phyloP scores from a whole-genome alignment of 2,329 filamentous ascomycete genomes.

The Aspergillus tamarii region DNA sequence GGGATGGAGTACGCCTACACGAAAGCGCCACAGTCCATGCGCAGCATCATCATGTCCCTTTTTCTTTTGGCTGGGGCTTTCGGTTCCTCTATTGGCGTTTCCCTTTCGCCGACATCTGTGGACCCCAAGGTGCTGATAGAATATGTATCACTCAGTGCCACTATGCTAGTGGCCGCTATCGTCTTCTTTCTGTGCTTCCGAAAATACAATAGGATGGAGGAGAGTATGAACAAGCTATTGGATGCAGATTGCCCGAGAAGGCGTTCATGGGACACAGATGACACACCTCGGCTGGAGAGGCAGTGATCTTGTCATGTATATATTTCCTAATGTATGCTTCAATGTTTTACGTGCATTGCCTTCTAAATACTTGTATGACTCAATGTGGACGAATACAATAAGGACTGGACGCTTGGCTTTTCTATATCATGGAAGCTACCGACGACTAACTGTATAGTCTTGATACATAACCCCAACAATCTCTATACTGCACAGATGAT shows the following conservation, averaged over 20 bases:
- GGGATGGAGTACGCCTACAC: constrained; percentile 14
- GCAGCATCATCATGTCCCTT: constrained; percentile 27
- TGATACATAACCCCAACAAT: too few relatives aligned
- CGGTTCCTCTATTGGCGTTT: constrained; percentile 16
- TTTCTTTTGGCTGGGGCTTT: constrained; percentile 18
- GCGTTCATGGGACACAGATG: neutral
- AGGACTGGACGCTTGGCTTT: too few relatives aligned
- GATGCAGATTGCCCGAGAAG: neutral
- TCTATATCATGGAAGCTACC: too few relatives aligned
- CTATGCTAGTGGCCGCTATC: constrained; percentile 12
- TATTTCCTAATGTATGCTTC: neutral
- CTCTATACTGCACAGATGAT: too few relatives aligned
- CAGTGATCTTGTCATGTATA: neutral
- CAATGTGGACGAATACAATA: neutral
- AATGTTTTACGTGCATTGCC: neutral
- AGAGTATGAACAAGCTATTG: constrained; percentile 15
- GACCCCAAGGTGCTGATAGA: neutral
- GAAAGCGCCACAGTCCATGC: constrained; percentile 16
- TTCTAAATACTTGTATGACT: neutral
- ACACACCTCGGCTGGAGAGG: neutral
- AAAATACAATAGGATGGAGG: constrained; percentile 21
- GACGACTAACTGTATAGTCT: too few relatives aligned
- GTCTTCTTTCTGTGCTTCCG: constrained; percentile 16
- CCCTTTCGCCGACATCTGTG: constrained; percentile 8
- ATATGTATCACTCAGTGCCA: neutral